phyloP scores from a whole-genome alignment of 1,284 basidiomycete genomes.

The Schizopora paradoxa region DNA sequence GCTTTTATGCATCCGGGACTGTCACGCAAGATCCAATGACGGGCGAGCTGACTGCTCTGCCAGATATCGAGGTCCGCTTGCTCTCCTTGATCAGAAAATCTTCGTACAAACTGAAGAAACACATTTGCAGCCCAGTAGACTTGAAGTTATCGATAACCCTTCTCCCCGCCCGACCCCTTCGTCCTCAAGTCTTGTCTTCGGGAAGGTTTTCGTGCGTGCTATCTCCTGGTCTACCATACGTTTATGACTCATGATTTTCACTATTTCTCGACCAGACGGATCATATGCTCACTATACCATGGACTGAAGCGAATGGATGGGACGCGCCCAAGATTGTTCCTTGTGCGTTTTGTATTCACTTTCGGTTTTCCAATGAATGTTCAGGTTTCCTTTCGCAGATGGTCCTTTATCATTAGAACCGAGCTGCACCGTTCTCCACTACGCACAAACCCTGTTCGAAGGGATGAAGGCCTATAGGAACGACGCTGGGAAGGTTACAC shows the following conservation, averaged over 20 bases:
- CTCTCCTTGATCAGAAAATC: too few relatives aligned
- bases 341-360: slow-evolving; percentile 42
- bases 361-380: slow-evolving; percentile 2
- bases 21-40: slow-evolving; percentile 38
- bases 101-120: slow-evolving; percentile 8
- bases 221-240: not conserved
- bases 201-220: slow-evolving; percentile 67
- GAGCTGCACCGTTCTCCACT: slow-evolving; percentile 87
- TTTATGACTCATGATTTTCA: slow-evolving; percentile 8
- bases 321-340: slow-evolving; percentile 78
- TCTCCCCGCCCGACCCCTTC: slow-evolving; percentile 50
- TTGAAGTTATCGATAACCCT: slow-evolving; percentile 44
- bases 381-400: slow-evolving; percentile 40
- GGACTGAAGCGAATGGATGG: slow-evolving; percentile 76
- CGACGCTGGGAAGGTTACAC: slow-evolving; percentile 69
- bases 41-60: slow-evolving; percentile 36
- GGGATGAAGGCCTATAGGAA: slow-evolving; percentile 96
- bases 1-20: too few relatives aligned
- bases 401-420: slow-evolving; percentile 76
- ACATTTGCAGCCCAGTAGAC: slow-evolving; percentile 36
- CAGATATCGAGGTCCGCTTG: slow-evolving; percentile 39
- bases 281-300: slow-evolving; percentile 88
- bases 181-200: slow-evolving; percentile 55
- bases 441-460: slow-evolving; percentile 89
- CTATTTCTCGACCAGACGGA: slow-evolving; percentile 55